Conservation (phyloP, 805 yeast genomes). For the Ogataea populi-albae region DNA sequence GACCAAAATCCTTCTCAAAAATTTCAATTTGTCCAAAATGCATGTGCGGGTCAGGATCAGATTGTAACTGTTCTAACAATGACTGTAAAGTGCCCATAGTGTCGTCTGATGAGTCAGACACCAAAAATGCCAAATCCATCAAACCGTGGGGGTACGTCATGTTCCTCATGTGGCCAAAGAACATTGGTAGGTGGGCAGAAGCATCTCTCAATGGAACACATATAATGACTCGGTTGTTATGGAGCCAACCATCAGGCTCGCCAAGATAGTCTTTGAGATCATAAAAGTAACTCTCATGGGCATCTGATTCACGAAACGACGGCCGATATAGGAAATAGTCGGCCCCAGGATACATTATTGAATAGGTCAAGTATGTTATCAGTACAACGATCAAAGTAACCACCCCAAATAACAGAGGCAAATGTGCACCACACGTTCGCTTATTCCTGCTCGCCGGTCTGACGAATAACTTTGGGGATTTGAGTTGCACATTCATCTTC, state of each 20-base stretch:
- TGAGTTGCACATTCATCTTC: constrained; percentile 6
- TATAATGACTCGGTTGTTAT: constrained; percentile 49
- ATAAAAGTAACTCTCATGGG: constrained; percentile 24
- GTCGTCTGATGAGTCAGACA: constrained; percentile 86
- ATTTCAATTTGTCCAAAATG: constrained; percentile 84
- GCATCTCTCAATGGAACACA: constrained; percentile 62
- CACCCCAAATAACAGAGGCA: not conserved
- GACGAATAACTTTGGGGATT: constrained; percentile 18
- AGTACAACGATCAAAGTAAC: constrained; percentile 2
- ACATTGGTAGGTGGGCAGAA: constrained; percentile 59
- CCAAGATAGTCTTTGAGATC: constrained; percentile 46
- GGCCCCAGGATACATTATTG: too few relatives aligned
- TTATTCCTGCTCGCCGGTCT: constrained; percentile 2
- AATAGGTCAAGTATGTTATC: too few relatives aligned
- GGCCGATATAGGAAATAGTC: constrained; percentile 15
- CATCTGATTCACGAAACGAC: constrained; percentile 8
- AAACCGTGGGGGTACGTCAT: constrained; percentile 56
- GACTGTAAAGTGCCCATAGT: constrained; percentile 68
- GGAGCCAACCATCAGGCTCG: constrained; percentile 49
- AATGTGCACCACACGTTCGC: not conserved
- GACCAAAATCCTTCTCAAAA: constrained; percentile 90
- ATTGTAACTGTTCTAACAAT: constrained; percentile 62
- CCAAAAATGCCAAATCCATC: constrained; percentile 71
- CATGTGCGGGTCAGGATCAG: constrained; percentile 54
- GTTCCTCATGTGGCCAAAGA: constrained; percentile 53